These are phyloP conservation scores for Aphanomyces invadans DNA, from an alignment of 352 stramenopile genomes.

Conservation along the genomic window DNA sequence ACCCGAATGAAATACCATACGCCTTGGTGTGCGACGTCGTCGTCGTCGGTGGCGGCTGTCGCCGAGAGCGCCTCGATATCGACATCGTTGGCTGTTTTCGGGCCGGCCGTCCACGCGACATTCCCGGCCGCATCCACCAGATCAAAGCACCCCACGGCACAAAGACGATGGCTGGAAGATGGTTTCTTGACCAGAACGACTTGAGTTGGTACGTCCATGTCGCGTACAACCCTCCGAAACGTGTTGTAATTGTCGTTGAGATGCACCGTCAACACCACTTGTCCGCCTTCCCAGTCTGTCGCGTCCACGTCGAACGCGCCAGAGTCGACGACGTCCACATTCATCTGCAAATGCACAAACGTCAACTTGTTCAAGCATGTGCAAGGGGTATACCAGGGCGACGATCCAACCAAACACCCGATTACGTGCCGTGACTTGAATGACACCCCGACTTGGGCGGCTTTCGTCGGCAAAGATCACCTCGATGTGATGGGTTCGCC, in stretches of 20 bases:
- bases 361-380: too few relatives aligned
- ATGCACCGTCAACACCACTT: neutral
- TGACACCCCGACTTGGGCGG: neutral
- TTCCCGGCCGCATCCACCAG: neutral
- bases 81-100: neutral
- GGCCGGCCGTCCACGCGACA: neutral
- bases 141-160: too few relatives aligned
- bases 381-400: too few relatives aligned
- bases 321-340: neutral
- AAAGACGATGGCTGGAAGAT: too few relatives aligned
- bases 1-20: too few relatives aligned
- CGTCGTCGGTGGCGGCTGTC: too few relatives aligned
- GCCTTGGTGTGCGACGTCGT: too few relatives aligned
- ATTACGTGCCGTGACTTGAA: neutral
- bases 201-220: neutral
- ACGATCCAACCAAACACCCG: neutral
- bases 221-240: neutral
- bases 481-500: neutral
- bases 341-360: neutral
- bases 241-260: conserved; percentile 14
- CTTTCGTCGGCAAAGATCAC: neutral
- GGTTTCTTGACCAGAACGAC: conserved; percentile 7
- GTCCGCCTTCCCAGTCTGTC: neutral
- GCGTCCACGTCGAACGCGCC: conserved; percentile 4
- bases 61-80: too few relatives aligned